A percentile compares a stretch with the other conserved stretches of the same genome.
Conservation (phyloP, 108 stramenopile genomes). For the Conticribra weissflogii region DNA sequence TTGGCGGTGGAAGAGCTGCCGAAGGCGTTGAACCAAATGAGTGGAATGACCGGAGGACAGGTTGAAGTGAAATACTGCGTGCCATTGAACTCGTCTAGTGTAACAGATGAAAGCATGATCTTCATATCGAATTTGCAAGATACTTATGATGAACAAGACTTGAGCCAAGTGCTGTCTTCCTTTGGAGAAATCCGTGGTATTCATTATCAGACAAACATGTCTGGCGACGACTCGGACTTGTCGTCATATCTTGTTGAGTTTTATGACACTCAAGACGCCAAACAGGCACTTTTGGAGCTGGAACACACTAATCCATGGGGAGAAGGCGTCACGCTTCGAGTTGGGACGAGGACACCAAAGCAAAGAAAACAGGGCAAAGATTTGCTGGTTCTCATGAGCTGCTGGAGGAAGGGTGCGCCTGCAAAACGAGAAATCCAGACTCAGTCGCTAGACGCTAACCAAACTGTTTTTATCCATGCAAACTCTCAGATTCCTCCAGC, state of each 20-base stretch:
- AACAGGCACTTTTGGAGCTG: constrained; percentile 83
- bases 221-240: constrained; percentile 29
- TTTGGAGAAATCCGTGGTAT: constrained; percentile 83
- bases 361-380: constrained; percentile 83
- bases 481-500: constrained; percentile 3
- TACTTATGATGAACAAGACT: constrained; percentile 58
- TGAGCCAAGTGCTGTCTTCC: constrained; percentile 64
- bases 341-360: constrained; percentile 61
- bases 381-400: constrained; percentile 70
- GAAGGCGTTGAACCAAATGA: constrained; percentile 35
- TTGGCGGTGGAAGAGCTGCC: constrained; percentile 78
- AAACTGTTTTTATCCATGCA: constrained; percentile 1
- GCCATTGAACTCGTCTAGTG: constrained; percentile 80
- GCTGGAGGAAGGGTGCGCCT: constrained; percentile 66
- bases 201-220: constrained; percentile 47
- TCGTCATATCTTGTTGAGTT: constrained; percentile 82
- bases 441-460: neutral
- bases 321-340: constrained; percentile 62
- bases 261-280: constrained; percentile 88
- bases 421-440: neutral
- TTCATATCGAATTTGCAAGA: constrained; percentile 70
- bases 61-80: constrained; percentile 80
- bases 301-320: constrained; percentile 87
- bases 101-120: constrained; percentile 80
- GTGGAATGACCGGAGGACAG: constrained; percentile 4